Evolutionary conservation across 306 rosid species (phyloP).

Genomic region (Aeschynomene evenia): DNA sequence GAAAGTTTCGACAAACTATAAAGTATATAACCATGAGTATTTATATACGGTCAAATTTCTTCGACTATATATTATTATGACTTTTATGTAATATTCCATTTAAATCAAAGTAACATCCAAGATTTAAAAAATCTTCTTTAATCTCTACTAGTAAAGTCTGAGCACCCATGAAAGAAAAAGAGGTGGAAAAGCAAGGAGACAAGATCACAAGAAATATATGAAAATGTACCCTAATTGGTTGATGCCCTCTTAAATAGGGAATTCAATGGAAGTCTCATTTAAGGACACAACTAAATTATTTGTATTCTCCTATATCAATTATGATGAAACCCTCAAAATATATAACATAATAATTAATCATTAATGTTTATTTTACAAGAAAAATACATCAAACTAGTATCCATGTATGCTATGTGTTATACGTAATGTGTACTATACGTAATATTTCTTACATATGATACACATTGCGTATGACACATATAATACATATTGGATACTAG

Average conservation of each 20-base stretch:
- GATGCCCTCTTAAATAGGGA: not conserved
- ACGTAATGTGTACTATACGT: no score
- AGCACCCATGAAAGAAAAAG: not conserved
- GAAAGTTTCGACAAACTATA: no score
- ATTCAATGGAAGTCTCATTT: not conserved
- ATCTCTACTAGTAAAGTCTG: slow-evolving; percentile 2
- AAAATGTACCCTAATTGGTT: not conserved
- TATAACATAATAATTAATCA: not conserved
- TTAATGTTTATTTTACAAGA: no score
- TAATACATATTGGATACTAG: no score
- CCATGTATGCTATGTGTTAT: no score
- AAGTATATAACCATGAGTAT: not conserved
- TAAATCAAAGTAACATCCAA: not conserved
- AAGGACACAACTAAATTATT: slow-evolving; percentile 28
- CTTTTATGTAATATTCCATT: not conserved
- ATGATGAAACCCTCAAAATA: not conserved
- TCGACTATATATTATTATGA: not conserved
- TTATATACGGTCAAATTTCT: not conserved
- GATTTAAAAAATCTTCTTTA: not conserved
- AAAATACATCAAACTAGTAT: no score
- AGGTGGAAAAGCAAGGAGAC: not conserved
- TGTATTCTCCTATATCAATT: slow-evolving; percentile 5
- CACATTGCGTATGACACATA: no score
- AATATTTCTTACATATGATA: no score
- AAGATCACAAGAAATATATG: slow-evolving; percentile 11